Conservation (phyloP, 495 filamentous ascomycete genomes). For the Apiosordaria backusii region DNA sequence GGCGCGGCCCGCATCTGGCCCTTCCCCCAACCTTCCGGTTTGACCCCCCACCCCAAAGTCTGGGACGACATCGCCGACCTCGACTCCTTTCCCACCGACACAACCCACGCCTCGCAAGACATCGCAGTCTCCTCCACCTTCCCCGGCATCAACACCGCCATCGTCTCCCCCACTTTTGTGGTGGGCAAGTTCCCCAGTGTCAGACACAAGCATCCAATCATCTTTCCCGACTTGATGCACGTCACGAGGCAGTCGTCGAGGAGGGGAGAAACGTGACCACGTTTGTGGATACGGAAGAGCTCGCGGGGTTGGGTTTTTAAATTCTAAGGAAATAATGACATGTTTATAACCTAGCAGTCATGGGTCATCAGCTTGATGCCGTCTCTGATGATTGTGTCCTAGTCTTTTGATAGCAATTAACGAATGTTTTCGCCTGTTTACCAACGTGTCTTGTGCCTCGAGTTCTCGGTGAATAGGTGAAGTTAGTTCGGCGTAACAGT, state of each 20-base stretch:
- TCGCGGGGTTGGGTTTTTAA: constrained; percentile 15
- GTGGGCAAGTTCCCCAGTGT: constrained; percentile 10
- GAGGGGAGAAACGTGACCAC: constrained; percentile 11
- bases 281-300: constrained; percentile 14
- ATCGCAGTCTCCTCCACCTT: constrained; percentile 1
- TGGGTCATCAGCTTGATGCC: too few relatives aligned
- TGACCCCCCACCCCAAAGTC: not conserved
- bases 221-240: constrained; percentile 14
- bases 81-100: constrained; percentile 5
- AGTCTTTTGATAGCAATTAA: too few relatives aligned
- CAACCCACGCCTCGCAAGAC: constrained; percentile 13
- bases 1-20: constrained; percentile 20
- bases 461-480: not conserved
- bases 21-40: not conserved
- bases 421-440: not conserved
- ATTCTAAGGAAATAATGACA: too few relatives aligned
- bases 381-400: too few relatives aligned
- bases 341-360: too few relatives aligned
- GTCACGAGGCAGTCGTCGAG: constrained; percentile 3
- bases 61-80: constrained; percentile 21
- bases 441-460: not conserved
- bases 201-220: constrained; percentile 9
- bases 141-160: constrained; percentile 13
- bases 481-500: not conserved
- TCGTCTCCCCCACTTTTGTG: constrained; percentile 18